These are phyloP conservation scores for Podosphaera aphanis DNA, from an alignment of 2,329 filamentous ascomycete species.

Conservation along the genomic window DNA sequence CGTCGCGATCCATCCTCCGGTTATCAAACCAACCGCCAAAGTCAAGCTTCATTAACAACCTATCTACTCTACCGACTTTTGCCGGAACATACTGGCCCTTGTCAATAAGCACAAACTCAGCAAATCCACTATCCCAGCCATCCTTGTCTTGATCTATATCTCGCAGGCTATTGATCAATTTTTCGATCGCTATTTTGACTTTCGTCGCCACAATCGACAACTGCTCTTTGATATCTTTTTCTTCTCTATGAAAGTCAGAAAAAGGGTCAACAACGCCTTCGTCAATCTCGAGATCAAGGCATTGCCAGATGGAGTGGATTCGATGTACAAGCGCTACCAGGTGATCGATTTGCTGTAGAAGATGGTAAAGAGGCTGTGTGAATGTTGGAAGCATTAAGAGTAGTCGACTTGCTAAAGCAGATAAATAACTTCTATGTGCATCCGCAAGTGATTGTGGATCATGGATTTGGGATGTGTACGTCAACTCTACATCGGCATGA, in stretches of 20 bases:
- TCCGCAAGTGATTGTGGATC: constrained; percentile 69
- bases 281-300: constrained; percentile 59
- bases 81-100: constrained; percentile 40
- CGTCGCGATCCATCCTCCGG: constrained; percentile 3
- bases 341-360: constrained; percentile 56
- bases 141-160: constrained; percentile 25
- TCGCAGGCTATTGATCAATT: constrained; percentile 29
- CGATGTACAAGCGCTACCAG: constrained; percentile 56
- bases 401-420: constrained; percentile 39
- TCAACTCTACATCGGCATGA: constrained; percentile 10
- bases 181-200: constrained; percentile 44
- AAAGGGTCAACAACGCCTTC: constrained; percentile 60
- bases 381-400: constrained; percentile 41
- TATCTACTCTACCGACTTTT: constrained; percentile 58
- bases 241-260: constrained; percentile 48
- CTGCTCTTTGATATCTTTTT: constrained; percentile 39
- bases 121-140: constrained; percentile 16
- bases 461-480: constrained; percentile 21
- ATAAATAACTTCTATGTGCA: constrained; percentile 58
- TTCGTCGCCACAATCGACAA: constrained; percentile 38
- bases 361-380: constrained; percentile 38
- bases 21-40: constrained; percentile 17
- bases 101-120: constrained; percentile 17
- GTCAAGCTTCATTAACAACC: constrained; percentile 78
- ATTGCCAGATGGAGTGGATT: constrained; percentile 52